Evolutionary conservation across 2,329 filamentous ascomycete species (phyloP).

Genomic region (Pseudocercospora macadamiae): DNA sequence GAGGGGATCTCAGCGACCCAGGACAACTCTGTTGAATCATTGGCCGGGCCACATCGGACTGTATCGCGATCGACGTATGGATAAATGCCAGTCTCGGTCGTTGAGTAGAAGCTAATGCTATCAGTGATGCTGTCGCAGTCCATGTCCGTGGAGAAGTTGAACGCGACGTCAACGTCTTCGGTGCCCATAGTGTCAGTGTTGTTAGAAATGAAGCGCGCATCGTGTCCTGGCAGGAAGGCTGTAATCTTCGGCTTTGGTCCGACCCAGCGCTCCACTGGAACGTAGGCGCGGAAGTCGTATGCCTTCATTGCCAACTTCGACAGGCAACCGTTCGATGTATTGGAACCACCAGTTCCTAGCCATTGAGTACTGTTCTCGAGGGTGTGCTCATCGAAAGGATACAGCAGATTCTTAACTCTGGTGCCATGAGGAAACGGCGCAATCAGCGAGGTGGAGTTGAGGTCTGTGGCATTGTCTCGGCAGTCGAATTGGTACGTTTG

Average conservation of each 20-base stretch:
- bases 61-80: slow-evolving; percentile 49
- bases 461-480: slow-evolving; percentile 35
- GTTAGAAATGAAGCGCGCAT: slow-evolving; percentile 57
- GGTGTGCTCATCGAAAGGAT: slow-evolving; percentile 58
- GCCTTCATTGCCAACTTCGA: slow-evolving; percentile 53
- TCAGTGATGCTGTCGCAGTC: slow-evolving; percentile 57
- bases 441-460: slow-evolving; percentile 51
- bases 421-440: slow-evolving; percentile 57
- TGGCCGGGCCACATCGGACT: slow-evolving; percentile 46
- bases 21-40: slow-evolving; percentile 4
- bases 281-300: slow-evolving; percentile 62
- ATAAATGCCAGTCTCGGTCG: slow-evolving; percentile 48
- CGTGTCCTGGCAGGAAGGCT: slow-evolving; percentile 62
- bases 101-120: slow-evolving; percentile 56
- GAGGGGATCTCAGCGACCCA: slow-evolving; percentile 54
- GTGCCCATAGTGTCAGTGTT: slow-evolving; percentile 40
- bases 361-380: slow-evolving; percentile 41
- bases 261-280: slow-evolving; percentile 54
- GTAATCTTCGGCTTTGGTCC: slow-evolving; percentile 60
- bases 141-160: slow-evolving; percentile 64
- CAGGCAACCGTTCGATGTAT: slow-evolving; percentile 57
- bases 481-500: slow-evolving; percentile 62
- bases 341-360: slow-evolving; percentile 47
- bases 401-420: slow-evolving; percentile 63
- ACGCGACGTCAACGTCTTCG: slow-evolving; percentile 48